These are phyloP conservation scores for Fomitopsis serialis DNA, from an alignment of 768 basidiomycete genomes.

Conservation along the genomic window DNA sequence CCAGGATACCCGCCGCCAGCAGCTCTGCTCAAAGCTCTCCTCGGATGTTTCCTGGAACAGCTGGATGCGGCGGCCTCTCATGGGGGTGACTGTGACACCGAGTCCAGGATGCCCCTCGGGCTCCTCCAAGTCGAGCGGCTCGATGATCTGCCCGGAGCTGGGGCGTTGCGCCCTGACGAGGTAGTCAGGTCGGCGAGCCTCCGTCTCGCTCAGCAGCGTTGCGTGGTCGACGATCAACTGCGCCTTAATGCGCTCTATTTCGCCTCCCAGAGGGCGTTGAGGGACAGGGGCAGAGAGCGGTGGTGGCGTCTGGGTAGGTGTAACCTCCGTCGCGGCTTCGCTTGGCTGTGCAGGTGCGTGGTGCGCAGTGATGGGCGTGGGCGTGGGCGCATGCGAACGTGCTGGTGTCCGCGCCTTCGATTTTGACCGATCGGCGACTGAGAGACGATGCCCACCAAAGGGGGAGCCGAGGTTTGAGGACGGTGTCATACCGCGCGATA, in stretches of 20 bases:
- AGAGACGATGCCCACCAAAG: slow-evolving; percentile 21
- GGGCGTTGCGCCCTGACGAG: slow-evolving; percentile 54
- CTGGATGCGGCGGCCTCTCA: slow-evolving; percentile 66
- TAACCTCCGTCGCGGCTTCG: slow-evolving; percentile 6
- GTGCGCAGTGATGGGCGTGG: background rate
- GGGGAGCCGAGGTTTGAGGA: slow-evolving; percentile 25
- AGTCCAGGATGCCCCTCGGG: slow-evolving; percentile 30
- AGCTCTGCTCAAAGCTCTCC: slow-evolving; percentile 83
- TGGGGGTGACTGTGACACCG: slow-evolving; percentile 65
- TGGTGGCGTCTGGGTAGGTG: slow-evolving; percentile 18
- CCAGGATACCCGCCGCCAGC: slow-evolving; percentile 76
- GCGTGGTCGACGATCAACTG: slow-evolving; percentile 46
- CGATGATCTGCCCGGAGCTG: slow-evolving; percentile 32
- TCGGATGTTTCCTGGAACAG: slow-evolving; percentile 80
- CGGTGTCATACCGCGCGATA: slow-evolving; percentile 18
- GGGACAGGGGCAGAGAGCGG: slow-evolving; percentile 23
- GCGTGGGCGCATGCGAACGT: slow-evolving; percentile 4
- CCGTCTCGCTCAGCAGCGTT: slow-evolving; percentile 45
- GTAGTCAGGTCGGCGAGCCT: slow-evolving; percentile 68
- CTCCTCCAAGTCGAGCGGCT: slow-evolving; percentile 30
- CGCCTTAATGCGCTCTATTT: slow-evolving; percentile 56
- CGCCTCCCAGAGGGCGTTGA: slow-evolving; percentile 37
- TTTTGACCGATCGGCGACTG: slow-evolving; percentile 11
- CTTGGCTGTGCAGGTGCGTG: background rate
- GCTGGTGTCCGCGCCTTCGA: slow-evolving; percentile 10